Evolutionary conservation across 1,284 basidiomycete species (phyloP), one percentile per base, ranked within the genome.

Genomic region (Ceratobasidium sp.): DNA sequence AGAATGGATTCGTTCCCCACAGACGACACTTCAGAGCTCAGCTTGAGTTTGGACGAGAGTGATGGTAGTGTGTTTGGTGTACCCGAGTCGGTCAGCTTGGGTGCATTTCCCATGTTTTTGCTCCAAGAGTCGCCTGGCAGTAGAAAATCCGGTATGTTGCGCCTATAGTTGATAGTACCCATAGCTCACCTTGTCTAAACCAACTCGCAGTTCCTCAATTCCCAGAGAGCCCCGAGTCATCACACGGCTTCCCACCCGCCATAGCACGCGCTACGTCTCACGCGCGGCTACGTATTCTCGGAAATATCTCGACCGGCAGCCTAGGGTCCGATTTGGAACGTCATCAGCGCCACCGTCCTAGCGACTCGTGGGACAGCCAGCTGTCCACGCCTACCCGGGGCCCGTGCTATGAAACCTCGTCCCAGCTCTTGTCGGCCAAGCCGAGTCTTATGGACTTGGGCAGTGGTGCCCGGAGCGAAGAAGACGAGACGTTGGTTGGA

Each of bases 401-500:
- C 44, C 64, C 64, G 42, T 6, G 28, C 23, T 28, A 49, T 20
- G 44, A 49, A 67, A 49, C 44, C 42, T n/a, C 5, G 49, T 58
- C 55, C n/a, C 55, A 10, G n/a, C n/a, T 28, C 39, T 40, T 46
- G 44, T 67, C 44, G 7, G 23, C 39, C 71, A 75, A 64, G 49
- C 60, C 46, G 12, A 75, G 71, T 46, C 26, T 75, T n/a, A 15
- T 40, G 23, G 67, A 39, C 6, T 53, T 53, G 33, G 33, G n/a
- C n/a, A n/a, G n/a, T n/a, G n/a, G 33, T 53, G 46, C 18, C 4
- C 5, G 49, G 26, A 61, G 71, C 28, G 71, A 75, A 7, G 71
- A 75, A 26, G 71, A 75, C 28, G 71, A 75, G 58, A 75, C 71
- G 49, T 60, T 75, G n/a, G 56, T 75, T 18, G 71, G 71, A 13